Percentiles rank a stretch among this genome's conserved stretches.
These are phyloP conservation scores for Fusarium redolens DNA, from an alignment of 2,329 filamentous ascomycete species.

Conservation along the genomic window DNA sequence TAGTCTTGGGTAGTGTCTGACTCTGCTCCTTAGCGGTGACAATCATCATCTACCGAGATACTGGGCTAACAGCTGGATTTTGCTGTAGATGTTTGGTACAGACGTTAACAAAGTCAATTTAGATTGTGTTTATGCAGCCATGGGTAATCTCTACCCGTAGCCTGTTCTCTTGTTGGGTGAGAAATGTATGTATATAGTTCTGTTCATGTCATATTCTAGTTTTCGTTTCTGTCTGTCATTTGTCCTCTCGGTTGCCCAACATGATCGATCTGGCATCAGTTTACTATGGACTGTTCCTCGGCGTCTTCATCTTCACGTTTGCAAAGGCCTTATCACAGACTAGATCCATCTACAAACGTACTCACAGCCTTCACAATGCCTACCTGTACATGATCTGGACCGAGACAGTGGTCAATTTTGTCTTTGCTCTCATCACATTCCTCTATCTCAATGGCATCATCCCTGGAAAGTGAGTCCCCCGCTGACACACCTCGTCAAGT, in stretches of 20 bases:
- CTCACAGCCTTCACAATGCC: slow-evolving; percentile 28
- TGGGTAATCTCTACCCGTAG: too few relatives aligned
- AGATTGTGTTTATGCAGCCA: not conserved
- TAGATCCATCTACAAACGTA: slow-evolving; percentile 32
- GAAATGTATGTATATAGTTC: not conserved
- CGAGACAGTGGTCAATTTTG: slow-evolving; percentile 41
- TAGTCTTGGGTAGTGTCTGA: not conserved
- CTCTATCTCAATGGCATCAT: slow-evolving; percentile 40
- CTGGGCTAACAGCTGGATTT: not conserved
- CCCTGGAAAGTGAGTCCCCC: slow-evolving; percentile 2
- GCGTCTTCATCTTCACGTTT: slow-evolving; percentile 44
- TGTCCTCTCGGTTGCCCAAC: not conserved
- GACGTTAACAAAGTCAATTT: not conserved
- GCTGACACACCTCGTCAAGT: accelerated
- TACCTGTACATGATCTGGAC: slow-evolving; percentile 47
- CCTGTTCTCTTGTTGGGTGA: not conserved
- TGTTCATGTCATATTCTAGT: not conserved
- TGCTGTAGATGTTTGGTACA: not conserved
- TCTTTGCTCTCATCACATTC: slow-evolving; percentile 44
- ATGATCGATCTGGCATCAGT: slow-evolving; percentile 39
- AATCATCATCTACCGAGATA: slow-evolving; percentile 1
- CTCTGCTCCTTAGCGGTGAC: not conserved
- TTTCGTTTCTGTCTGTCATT: not conserved
- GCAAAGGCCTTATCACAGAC: slow-evolving; percentile 40
- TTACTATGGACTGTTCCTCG: slow-evolving; percentile 44